These are phyloP conservation scores for Lantana camara DNA, from an alignment of 257 asterid genomes.

Conservation along the genomic window DNA sequence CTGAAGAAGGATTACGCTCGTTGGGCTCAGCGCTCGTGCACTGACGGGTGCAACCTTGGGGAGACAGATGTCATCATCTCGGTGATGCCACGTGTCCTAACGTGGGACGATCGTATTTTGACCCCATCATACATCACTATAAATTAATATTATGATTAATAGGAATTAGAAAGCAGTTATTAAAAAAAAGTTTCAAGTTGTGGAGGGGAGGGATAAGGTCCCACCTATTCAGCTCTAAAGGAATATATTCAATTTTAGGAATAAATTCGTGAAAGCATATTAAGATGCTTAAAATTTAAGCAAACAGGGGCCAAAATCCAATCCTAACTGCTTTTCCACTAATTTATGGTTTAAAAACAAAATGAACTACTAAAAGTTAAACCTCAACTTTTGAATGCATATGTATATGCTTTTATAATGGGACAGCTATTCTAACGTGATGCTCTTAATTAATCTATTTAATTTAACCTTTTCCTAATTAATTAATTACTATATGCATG, in stretches of 20 bases:
- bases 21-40: no score
- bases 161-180: no score
- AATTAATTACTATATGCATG: slow-evolving; percentile 12
- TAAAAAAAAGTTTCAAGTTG: slow-evolving; percentile 14
- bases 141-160: no score
- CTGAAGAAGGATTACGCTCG: no score
- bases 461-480: neutral
- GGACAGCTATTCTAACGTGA: slow-evolving; percentile 47
- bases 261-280: slow-evolving; percentile 62
- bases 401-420: slow-evolving; percentile 45
- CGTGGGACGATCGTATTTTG: no score
- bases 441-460: slow-evolving; percentile 20
- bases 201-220: slow-evolving; percentile 37
- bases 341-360: slow-evolving; percentile 38
- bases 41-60: no score
- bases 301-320: slow-evolving; percentile 46
- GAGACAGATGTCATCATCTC: no score
- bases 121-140: no score
- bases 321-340: slow-evolving; percentile 37
- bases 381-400: slow-evolving; percentile 41
- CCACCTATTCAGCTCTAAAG: slow-evolving; percentile 43
- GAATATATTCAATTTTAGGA: slow-evolving; percentile 69
- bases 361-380: slow-evolving; percentile 47
- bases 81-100: no score
- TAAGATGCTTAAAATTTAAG: slow-evolving; percentile 75